Percentiles rank a stretch among this genome's conserved stretches.
phyloP scores from a whole-genome alignment of 208 protist genomes.

The Leishmania arabica region DNA sequence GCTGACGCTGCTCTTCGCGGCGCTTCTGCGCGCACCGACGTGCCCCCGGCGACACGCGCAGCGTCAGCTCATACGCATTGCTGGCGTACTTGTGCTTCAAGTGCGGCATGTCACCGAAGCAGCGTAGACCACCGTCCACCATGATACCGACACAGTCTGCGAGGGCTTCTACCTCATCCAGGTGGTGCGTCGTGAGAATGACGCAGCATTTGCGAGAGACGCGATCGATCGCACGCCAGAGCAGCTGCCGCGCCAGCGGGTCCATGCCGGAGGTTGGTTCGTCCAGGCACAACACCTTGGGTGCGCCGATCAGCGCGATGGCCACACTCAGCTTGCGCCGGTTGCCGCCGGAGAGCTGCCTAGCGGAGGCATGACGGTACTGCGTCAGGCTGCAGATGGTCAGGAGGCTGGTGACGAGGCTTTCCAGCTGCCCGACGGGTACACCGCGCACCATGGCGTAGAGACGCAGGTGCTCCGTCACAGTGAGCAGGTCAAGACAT shows the following conservation, averaged over 20 bases:
- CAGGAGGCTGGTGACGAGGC: slow-evolving; percentile 36
- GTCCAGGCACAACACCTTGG: slow-evolving; percentile 71
- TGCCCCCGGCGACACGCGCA: slow-evolving; percentile 39
- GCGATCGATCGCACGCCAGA: slow-evolving; percentile 75
- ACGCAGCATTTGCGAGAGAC: slow-evolving; percentile 58
- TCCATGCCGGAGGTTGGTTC: slow-evolving; percentile 83
- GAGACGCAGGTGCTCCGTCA: slow-evolving; percentile 90
- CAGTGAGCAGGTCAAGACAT: slow-evolving; percentile 91
- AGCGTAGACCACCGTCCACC: slow-evolving; percentile 81
- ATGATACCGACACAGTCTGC: slow-evolving; percentile 90
- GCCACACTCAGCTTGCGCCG: slow-evolving; percentile 78
- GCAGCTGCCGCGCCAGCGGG: slow-evolving; percentile 45
- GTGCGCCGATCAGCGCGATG: slow-evolving; percentile 73
- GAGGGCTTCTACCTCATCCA: slow-evolving; percentile 92
- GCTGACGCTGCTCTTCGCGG: slow-evolving; percentile 1
- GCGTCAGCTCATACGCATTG: slow-evolving; percentile 63
- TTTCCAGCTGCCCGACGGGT: slow-evolving; percentile 19
- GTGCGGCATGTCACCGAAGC: slow-evolving; percentile 81
- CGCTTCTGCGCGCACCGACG: slow-evolving; percentile 3
- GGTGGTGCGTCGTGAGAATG: slow-evolving; percentile 91
- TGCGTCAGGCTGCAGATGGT: slow-evolving; percentile 32
- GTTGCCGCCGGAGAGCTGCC: slow-evolving; percentile 68
- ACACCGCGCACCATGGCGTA: slow-evolving; percentile 86
- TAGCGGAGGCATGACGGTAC: slow-evolving; percentile 38
- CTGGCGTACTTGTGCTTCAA: slow-evolving; percentile 89